Evolutionary conservation across 75 land plant genomes (phyloP), one percentile per base, ranked within the genome.

Genomic region (Picea sitchensis): DNA sequence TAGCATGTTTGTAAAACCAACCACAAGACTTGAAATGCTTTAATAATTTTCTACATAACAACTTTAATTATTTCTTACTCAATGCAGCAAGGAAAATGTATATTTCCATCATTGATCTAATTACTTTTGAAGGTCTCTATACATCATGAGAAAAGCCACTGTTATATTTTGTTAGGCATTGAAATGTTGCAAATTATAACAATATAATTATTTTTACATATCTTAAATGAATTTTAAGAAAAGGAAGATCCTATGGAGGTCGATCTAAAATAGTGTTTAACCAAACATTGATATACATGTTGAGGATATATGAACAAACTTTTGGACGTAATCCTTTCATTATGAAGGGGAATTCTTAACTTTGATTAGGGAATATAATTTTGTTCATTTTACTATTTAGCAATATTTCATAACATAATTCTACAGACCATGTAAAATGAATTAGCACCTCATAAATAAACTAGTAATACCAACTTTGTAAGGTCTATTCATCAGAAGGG

Each of bases 101-200:
- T 15, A 65, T 11, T 65, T 3, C 14, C 14, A 65, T 65, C 17
- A 65, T 65, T 5, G 34, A 12, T 31, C 32, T 1, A 65, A 14
- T 65, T 65, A 65, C 26, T 65, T 65, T 65, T 65, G 68, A 1
- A 65, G 68, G 68, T 64, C 36, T 14, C 67, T 65, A 23, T 65
- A 3, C 13, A 65, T 65, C 68, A 65, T 0, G 5, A 65, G 30
- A 65, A 34, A 17, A 14, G 32, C 30, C 4, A 65, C 14, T 65
- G 26, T 26, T 47, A 47, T 47, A 47, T 47, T 47, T 47, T 47
- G 51, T 47, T 65, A 31, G 17, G 14, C 36, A 32, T 36, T 65
- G 36, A 32, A 65, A 30, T 65, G 14, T 65, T 65, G 30, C 0
- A 61, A 30, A 3, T 14, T 4, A 65, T 64, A 23, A 0, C 67